Base-by-base conservation (phyloP, 1,284 basidiomycete species). In the Rhodotorula sp. region DNA sequence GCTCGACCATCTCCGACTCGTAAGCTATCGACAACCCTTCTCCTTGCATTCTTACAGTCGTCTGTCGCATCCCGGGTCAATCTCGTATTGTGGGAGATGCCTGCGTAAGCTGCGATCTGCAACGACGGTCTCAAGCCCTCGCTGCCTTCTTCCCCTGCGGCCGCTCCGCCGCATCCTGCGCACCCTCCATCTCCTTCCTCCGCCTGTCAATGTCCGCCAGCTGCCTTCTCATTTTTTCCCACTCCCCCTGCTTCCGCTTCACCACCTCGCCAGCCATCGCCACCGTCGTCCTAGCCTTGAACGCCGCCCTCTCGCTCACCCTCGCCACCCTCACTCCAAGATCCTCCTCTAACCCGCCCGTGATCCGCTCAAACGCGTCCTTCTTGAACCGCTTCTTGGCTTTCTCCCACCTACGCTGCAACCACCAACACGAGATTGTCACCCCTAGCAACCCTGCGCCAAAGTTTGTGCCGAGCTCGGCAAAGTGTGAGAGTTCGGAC, bases 391-490 rank as follows among this genome's bases (percentile, higher is more conserved):
- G 67, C 29, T 65, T 65, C 62, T 79, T 76, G 4, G 74, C 74
- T 57, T 76, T 77, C 62, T 70, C 72, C 78, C 78, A 81, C 27
- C 73, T 60, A 4, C 78, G 75, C 68, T 81, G 81, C 65, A 81
- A 63, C n/a, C 73, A 71, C 77, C 78, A 81, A 13, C 77, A 79
- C 15, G 72, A 74, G 27, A 77, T 20, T 10, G 73, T 74, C 10
- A 73, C 69, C 19, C 77, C 79, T 17, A 81, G 59, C 6, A 78
- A 64, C 6, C 76, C 78, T 27, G 77, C 44, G 1, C 75, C 81
- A 1, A 74, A 63, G 10, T 73, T 77, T 22, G 79, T 80, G 46
- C 72, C 74, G 5, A 78, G 67, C 54, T 78, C 75, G 27, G 78
- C 71, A 4, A 64, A 53, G 24, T 64, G 71, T 19, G 76, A n/a